Conservation (phyloP, 2,329 filamentous ascomycete species). For the Fusarium pininemorale region DNA sequence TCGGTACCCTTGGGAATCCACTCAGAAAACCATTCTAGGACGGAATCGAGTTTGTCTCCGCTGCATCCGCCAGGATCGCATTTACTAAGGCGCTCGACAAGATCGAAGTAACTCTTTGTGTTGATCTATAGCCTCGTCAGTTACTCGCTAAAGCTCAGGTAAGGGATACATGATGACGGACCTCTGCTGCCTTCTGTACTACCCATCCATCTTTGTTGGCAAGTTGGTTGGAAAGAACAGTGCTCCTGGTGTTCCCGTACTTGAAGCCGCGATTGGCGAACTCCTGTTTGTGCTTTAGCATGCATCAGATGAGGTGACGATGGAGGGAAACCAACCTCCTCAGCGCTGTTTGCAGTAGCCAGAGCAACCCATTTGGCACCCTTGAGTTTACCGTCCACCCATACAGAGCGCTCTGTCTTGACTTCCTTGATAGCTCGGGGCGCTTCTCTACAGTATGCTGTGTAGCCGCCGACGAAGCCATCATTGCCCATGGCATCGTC, state of each 20-base stretch:
- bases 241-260: constrained; percentile 3
- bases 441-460: neutral
- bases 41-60: neutral
- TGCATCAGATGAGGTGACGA: neutral
- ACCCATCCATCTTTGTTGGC: constrained; percentile 26
- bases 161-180: accelerated
- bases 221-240: constrained; percentile 8
- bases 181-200: constrained; percentile 17
- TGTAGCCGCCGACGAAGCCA: constrained; percentile 3
- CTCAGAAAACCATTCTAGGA: constrained; percentile 13
- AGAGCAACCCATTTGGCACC: neutral
- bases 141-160: accelerated
- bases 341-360: neutral
- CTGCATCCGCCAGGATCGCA: neutral
- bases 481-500: constrained; percentile 1
- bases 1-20: constrained; percentile 13
- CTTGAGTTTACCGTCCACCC: constrained; percentile 19
- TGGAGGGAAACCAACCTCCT: neutral
- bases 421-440: constrained; percentile 5
- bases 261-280: neutral
- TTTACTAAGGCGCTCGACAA: neutral
- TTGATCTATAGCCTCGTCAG: constrained; percentile 3
- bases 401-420: constrained; percentile 10
- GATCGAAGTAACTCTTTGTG: neutral
- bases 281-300: neutral